Base-by-base conservation (phyloP, 768 basidiomycete genomes). In the Lactarius quietus region DNA sequence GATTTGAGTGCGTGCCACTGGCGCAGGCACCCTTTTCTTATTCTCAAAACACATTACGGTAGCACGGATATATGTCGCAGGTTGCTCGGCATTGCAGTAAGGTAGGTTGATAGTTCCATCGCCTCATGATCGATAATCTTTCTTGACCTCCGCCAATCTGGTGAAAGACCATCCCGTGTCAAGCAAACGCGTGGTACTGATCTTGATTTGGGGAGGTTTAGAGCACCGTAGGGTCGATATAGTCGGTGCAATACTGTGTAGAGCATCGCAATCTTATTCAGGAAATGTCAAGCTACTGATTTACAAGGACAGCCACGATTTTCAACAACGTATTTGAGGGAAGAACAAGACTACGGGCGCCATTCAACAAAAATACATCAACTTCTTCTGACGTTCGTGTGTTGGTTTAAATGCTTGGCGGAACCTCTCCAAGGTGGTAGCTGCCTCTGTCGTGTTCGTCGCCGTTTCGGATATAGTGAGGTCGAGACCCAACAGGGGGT, bases 381-480 rank as follows among this genome's bases (percentile, higher is more conserved):
- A 48, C 6, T 60, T 45, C 39, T 78, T 74, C 77, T 84, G 84
- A 39, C 78, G 80, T 3, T 68, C 61, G 70, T 90, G 81, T 15
- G 88, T 73, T 0, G 83, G 84, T 72, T 78, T 84, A 78, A 88
- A 91, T 3, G 74, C 78, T 6, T 77, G 75, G 66, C 77, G 78
- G 79, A 78, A 89, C 1, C 29, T 60, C 55, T 76, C 70, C n/a
- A 77, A 65, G 28, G 80, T 79, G 0, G 76, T 79, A 61, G 78
- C 76, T 1, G 79, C 76, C 66, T 81, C 81, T 5, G 39, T 62
- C 29, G 59, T 65, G 41, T 76, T 64, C 20, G 69, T 71, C 33
- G 82, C 78, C 1, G 84, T 85, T n/a, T 78, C 82, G 0, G 83
- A 79, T 15, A 88, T 88, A 0, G 85, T 84, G 65, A 88, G 80